Evolutionary conservation across 2,329 filamentous ascomycete genomes (phyloP).

Genomic region (Fusarium solani-melongenae): DNA sequence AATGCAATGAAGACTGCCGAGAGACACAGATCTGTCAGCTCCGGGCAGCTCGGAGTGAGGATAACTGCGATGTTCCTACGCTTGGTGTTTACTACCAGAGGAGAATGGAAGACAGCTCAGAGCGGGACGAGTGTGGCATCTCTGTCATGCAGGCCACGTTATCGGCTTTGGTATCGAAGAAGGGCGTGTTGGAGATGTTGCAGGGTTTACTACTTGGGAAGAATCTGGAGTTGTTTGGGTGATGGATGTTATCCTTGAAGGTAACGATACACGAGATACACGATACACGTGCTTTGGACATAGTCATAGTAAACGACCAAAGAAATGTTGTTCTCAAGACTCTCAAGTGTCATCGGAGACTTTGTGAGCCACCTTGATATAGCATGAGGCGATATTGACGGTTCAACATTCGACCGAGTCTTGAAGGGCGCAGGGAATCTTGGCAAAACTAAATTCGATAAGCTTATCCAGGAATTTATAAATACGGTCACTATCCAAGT

Average conservation of each 20-base stretch:
- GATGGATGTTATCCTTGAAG: neutral
- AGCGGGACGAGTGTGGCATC: constrained; percentile 46
- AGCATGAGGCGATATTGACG: neutral
- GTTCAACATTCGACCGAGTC: neutral
- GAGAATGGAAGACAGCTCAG: constrained; percentile 28
- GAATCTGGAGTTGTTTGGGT: constrained; percentile 9
- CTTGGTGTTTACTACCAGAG: constrained; percentile 50
- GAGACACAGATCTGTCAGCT: constrained; percentile 62
- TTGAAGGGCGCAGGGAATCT: neutral
- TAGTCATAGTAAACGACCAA: neutral
- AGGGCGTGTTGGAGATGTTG: constrained; percentile 41
- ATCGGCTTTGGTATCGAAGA: constrained; percentile 39
- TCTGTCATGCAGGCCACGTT: constrained; percentile 44
- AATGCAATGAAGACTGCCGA: constrained; percentile 57
- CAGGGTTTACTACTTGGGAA: constrained; percentile 18
- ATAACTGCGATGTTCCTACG: constrained; percentile 59
- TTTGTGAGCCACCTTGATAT: neutral
- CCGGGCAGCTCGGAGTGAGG: constrained; percentile 62
- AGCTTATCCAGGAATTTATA: neutral
- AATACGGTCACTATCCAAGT: neutral
- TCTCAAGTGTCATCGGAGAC: neutral
- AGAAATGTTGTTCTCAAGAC: neutral
- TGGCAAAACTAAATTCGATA: neutral
- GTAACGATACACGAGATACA: neutral
- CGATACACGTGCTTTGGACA: neutral